Evolutionary conservation across 371 early-diverging fungal genomes (phyloP).

Genomic region (Encephalitozoon intestinalis): DNA sequence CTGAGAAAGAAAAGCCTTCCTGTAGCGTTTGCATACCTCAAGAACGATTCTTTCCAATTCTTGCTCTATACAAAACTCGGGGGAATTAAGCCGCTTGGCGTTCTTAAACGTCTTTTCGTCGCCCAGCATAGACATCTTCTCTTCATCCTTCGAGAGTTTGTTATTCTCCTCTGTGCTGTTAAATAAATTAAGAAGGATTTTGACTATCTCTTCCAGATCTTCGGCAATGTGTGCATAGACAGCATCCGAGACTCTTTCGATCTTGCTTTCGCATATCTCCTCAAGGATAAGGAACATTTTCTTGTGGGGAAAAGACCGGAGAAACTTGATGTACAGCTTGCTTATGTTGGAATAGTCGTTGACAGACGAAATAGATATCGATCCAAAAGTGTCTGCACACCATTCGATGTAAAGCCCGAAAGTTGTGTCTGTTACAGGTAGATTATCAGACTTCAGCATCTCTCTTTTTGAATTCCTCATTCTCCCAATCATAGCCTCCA

Average conservation of each 20-base stretch:
- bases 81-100: neutral
- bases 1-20: constrained; percentile 1
- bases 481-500: neutral
- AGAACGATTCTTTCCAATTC: neutral
- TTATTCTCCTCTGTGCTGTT: neutral
- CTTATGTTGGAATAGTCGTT: constrained; percentile 23
- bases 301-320: neutral
- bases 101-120: neutral
- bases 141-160: neutral
- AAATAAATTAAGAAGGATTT: neutral
- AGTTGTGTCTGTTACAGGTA: neutral
- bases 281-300: neutral
- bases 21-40: neutral
- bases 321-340: constrained; percentile 2
- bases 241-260: neutral
- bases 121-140: neutral
- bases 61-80: neutral
- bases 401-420: neutral
- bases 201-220: neutral
- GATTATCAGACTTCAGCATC: neutral
- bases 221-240: neutral
- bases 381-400: constrained; percentile 8
- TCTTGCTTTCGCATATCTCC: neutral
- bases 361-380: neutral
- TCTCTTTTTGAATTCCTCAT: neutral